Base-by-base conservation (phyloP, 352 stramenopile species). In the Elongisporangium anandrum region DNA sequence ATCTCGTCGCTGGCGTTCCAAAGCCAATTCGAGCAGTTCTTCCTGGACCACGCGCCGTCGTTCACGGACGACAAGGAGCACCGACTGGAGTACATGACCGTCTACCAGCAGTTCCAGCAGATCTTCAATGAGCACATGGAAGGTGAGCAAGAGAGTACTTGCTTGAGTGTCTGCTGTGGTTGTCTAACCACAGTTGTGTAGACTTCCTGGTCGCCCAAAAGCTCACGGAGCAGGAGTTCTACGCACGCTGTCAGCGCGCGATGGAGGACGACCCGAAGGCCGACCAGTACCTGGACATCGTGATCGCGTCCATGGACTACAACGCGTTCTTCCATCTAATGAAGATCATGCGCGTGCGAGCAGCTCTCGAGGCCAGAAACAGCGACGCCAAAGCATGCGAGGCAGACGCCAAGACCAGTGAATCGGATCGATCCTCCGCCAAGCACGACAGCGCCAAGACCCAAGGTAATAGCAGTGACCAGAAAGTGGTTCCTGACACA, bases 261-360 rank as follows among this genome's bases (percentile, higher is more conserved):
- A 79, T 88, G 50, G 81, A 82, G 60, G 57, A 20, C 13, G 81
- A 92, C 66, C 69, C 63, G 13, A 85, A 82, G 20, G 75, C 79
- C 3, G 75, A 86, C 50, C 74, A 88, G 47, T 92, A 88, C 56
- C 64, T 92, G 21, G 81, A 90, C 45, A 81, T 92, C 16, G 81
- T 92, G 56, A 66, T 90, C 38, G 81, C 81, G 45, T 92, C 81
- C 50, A 92, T 89, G 79, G 78, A 90, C 63, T 90, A 90, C 59
- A 68, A 87, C 34, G 79, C 79, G 7, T 91, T 92, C 65, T 88
- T 70, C 57, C 54, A 70, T 26, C 72, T 92, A 47, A 92, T 92
- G 79, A 87, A 88, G 65, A 63, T 71, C 48, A 90, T 92, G 79
- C 79, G 79, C 3, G 69, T 64, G 26, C 72, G 81, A 3, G 79